phyloP scores from a whole-genome alignment of 139 green algal genomes.

The Cymbomonas tetramitiformis region DNA sequence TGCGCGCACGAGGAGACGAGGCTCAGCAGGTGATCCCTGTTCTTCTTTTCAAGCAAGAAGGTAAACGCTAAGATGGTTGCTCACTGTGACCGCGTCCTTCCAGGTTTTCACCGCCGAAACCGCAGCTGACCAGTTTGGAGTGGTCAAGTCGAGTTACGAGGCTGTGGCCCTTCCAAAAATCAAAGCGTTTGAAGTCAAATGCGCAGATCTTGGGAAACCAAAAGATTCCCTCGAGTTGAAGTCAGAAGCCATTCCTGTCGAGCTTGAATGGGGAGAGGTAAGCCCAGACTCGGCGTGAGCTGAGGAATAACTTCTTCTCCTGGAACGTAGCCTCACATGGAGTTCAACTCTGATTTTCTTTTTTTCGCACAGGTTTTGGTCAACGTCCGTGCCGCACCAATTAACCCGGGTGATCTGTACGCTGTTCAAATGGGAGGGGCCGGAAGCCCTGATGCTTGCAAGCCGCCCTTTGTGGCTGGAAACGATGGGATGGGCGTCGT shows the following conservation, averaged over 20 bases:
- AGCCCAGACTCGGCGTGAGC: too few relatives aligned
- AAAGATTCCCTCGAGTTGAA: slow-evolving; percentile 26
- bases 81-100: too few relatives aligned
- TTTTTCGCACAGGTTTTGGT: too few relatives aligned
- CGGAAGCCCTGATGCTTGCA: too few relatives aligned
- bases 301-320: too few relatives aligned
- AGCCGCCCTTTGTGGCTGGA: slow-evolving; percentile 46
- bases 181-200: slow-evolving; percentile 36
- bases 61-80: too few relatives aligned
- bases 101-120: slow-evolving; percentile 52
- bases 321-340: too few relatives aligned
- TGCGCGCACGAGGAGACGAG: slow-evolving; percentile 53
- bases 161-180: slow-evolving; percentile 43
- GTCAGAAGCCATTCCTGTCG: slow-evolving; percentile 33
- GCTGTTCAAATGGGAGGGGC: too few relatives aligned
- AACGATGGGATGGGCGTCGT: slow-evolving; percentile 57
- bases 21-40: too few relatives aligned
- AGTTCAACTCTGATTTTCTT: too few relatives aligned
- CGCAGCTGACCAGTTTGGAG: slow-evolving; percentile 49
- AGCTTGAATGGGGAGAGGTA: slow-evolving; percentile 71
- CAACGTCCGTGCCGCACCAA: slow-evolving; percentile 32
- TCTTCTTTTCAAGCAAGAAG: too few relatives aligned
- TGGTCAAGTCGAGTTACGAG: slow-evolving; percentile 57
- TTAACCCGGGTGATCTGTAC: slow-evolving; percentile 62
- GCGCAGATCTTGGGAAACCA: slow-evolving; percentile 10